Percentiles rank a stretch among this genome's conserved stretches.
Evolutionary conservation across 2,329 filamentous ascomycete species (phyloP).

Genomic region (Colletotrichum filicis): DNA sequence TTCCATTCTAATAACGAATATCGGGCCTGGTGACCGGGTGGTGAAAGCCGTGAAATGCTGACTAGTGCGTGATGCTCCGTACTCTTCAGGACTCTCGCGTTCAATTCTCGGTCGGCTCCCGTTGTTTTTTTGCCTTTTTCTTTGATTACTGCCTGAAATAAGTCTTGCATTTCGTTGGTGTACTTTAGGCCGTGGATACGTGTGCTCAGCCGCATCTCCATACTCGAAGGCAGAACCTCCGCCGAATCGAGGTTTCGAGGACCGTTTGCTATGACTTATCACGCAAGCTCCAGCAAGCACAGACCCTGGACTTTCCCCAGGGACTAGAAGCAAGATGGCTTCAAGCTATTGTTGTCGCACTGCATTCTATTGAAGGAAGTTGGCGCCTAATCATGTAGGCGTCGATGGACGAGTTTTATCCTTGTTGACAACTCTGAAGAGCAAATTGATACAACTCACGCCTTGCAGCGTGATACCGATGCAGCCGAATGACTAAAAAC

Average conservation of each 20-base stretch:
- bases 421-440: neutral
- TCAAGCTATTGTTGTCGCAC: neutral
- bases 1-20: too few species aligned
- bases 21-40: too few species aligned
- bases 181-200: too few species aligned
- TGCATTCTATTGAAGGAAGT: neutral
- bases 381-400: neutral
- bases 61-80: too few species aligned
- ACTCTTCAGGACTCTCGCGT: too few species aligned
- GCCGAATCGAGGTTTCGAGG: neutral
- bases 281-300: neutral
- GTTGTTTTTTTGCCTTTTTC: too few species aligned
- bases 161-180: too few species aligned
- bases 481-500: neutral
- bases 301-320: neutral
- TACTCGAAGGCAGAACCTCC: neutral
- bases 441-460: too few species aligned
- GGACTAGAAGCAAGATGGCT: neutral
- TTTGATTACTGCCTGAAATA: too few species aligned
- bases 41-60: too few species aligned
- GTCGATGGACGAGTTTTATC: neutral
- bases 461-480: neutral
- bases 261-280: neutral
- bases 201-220: neutral
- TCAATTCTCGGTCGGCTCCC: too few species aligned